Conservation (phyloP, 2,329 filamentous ascomycete species). For the Microsporum canis region DNA sequence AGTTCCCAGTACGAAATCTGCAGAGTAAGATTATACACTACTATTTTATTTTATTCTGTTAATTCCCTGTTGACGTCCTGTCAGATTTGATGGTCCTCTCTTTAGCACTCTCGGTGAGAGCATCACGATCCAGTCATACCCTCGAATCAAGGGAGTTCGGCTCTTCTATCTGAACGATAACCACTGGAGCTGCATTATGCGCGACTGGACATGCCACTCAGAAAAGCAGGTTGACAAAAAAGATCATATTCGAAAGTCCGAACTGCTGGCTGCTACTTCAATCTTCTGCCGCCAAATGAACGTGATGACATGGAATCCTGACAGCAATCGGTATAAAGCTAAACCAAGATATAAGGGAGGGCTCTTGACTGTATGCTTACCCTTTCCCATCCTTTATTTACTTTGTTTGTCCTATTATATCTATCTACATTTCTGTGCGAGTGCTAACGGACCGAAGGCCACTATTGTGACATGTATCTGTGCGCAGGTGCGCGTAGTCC, state of each 20-base stretch:
- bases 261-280: conserved; percentile 9
- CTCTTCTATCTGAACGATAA: neutral
- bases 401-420: neutral
- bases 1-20: neutral
- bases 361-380: conserved; percentile 8
- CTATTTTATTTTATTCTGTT: neutral
- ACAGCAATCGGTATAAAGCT: conserved; percentile 5
- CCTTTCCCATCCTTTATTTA: neutral
- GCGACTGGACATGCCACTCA: neutral
- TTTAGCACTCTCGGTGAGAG: neutral
- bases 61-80: neutral
- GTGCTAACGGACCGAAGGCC: conserved; percentile 3
- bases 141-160: neutral
- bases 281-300: conserved; percentile 14
- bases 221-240: neutral
- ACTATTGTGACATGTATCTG: conserved; percentile 11
- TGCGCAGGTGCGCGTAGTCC: conserved; percentile 7
- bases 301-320: conserved; percentile 10
- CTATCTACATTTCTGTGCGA: neutral
- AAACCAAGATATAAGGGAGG: conserved; percentile 10
- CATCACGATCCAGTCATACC: neutral
- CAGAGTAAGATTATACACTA: neutral
- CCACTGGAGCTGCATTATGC: conserved; percentile 10
- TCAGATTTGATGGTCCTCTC: conserved; percentile 7
- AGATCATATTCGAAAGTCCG: conserved; percentile 12